Base-by-base conservation (phyloP, 2,329 filamentous ascomycete genomes). In the Colletotrichum gloeosporioides region DNA sequence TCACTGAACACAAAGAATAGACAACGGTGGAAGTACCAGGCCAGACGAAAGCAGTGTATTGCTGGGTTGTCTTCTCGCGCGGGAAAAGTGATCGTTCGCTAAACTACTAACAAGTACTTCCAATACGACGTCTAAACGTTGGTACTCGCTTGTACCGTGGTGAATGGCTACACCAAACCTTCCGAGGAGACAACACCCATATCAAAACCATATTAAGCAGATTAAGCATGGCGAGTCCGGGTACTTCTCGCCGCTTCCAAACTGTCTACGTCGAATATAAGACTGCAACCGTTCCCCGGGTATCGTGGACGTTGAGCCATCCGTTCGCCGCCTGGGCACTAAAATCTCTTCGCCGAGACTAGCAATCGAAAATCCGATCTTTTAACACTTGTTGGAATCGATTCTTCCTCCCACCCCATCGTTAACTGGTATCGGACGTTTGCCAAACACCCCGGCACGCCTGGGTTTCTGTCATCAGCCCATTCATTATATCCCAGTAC, bases 201-300 rank as follows among this genome's bases (percentile, higher is more conserved):
- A 34, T 32, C 73, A 61, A 32, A 39, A 63, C 65, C 71, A 76
- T 44, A 34, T 69, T 57, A 22, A 22, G n/a, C 44, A 22, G 18
- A 49, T 49, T 49, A 49, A 22, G 44, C 44, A 49, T 49, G n/a
- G 44, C 44, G 44, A 49, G 44, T 49, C 44, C 44, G 44, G 44
- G 44, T 49, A 49, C 44, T 49, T 59, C 53, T 29, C 36, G 32
- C 61, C 59, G 49, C 69, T 39, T 29, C 31, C 63, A 76, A 57
- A 61, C 55, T 29, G n/a, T 71, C 57, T 65, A 76, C 64, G 74
- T 73, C 74, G 70, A 62, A 76, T 76, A 76, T 76, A 75, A 75
- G 74, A 76, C 74, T 65, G 74, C 74, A 73, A 76, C 65, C 70
- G 57, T 76, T 76, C 74, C 74, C 74, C 27, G 49, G 63, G 49